Evolutionary conservation across 768 basidiomycete genomes (phyloP).

Genomic region (Lactifluus subvellereus): DNA sequence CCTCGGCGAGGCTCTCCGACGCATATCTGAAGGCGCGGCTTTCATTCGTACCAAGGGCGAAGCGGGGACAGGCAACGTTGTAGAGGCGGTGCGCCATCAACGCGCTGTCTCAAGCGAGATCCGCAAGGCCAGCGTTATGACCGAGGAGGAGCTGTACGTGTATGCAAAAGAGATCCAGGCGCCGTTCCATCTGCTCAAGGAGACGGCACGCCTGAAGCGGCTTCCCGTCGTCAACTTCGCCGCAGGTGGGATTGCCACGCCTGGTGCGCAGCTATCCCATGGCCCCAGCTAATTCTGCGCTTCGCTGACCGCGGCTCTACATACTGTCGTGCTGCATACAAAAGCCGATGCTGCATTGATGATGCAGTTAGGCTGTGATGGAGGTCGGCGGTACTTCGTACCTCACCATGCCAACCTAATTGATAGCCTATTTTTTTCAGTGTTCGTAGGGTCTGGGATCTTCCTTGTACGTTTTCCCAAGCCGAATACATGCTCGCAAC

Average conservation of each 20-base stretch:
- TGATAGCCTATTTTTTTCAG: conserved; percentile 36
- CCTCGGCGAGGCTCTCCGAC: conserved; percentile 91
- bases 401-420: not conserved
- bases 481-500: not conserved
- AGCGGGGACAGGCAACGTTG: conserved; percentile 84
- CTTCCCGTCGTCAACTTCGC: conserved; percentile 97
- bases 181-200: conserved; percentile 93
- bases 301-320: not conserved
- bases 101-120: conserved; percentile 82
- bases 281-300: conserved; percentile 6
- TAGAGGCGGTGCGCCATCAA: conserved; percentile 91
- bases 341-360: conserved; percentile 91
- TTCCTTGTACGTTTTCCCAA: conserved; percentile 63
- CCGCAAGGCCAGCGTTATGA: conserved; percentile 80
- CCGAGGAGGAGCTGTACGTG: conserved; percentile 89
- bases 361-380: conserved; percentile 98
- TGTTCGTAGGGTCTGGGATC: conserved; percentile 97
- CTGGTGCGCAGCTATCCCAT: conserved; percentile 45
- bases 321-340: conserved; percentile 18
- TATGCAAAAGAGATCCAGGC: conserved; percentile 91
- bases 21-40: conserved; percentile 95
- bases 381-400: conserved; percentile 50
- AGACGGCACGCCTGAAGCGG: conserved; percentile 87
- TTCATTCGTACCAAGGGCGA: conserved; percentile 98
- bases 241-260: conserved; percentile 89